These are phyloP conservation scores for Oenanthe javanica DNA, from an alignment of 140 eudicot species.

Conservation along the genomic window DNA sequence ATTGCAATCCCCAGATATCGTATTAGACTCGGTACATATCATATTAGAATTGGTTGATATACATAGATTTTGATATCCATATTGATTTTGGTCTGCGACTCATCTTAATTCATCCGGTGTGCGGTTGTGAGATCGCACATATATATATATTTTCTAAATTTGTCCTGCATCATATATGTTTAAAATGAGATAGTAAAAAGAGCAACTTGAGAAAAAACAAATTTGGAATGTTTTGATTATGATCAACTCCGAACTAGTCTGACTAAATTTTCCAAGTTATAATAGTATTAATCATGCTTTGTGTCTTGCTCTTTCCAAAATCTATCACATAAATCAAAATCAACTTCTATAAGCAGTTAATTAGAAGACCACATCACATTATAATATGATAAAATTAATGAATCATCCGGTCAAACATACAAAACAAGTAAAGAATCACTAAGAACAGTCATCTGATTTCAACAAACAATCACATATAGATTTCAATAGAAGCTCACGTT, in stretches of 20 bases:
- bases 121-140: no score
- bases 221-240: not conserved
- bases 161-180: no score
- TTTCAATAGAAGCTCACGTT: not conserved
- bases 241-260: not conserved
- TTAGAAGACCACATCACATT: not conserved
- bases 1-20: no score
- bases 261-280: not conserved
- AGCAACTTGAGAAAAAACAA: not conserved
- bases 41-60: no score
- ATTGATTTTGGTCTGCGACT: no score
- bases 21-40: no score
- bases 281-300: not conserved
- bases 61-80: no score
- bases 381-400: not conserved
- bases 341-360: not conserved
- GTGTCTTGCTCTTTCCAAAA: not conserved
- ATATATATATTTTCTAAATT: no score
- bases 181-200: not conserved
- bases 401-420: not conserved
- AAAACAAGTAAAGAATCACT: not conserved
- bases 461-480: not conserved
- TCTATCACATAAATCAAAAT: not conserved
- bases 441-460: not conserved
- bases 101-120: no score